Evolutionary conservation across 176 grass and related monocot species (phyloP).

Genomic region (Calamus simplicifolius): DNA sequence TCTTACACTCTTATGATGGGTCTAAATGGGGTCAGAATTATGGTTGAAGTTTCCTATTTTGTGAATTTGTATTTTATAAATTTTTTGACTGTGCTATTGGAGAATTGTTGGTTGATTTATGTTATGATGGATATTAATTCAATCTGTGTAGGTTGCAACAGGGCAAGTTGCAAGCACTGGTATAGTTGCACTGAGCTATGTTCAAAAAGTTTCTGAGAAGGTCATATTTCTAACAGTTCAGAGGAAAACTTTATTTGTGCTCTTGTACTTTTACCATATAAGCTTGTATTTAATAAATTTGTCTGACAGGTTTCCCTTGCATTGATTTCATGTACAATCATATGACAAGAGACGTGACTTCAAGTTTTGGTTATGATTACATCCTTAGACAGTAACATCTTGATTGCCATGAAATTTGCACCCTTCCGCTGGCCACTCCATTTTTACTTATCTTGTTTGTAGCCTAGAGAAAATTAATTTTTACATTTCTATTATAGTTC

Average conservation of each 20-base stretch:
- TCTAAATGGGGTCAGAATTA: too few relatives aligned
- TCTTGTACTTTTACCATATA: slow-evolving; percentile 2
- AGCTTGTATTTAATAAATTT: too few relatives aligned
- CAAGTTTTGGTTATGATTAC: slow-evolving; percentile 96
- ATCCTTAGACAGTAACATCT: slow-evolving; percentile 80
- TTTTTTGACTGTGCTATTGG: too few relatives aligned
- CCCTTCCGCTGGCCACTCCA: background rate
- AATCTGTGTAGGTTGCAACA: slow-evolving; percentile 62
- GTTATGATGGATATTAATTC: background rate
- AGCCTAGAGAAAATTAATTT: too few relatives aligned
- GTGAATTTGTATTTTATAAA: too few relatives aligned
- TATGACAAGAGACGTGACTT: slow-evolving; percentile 81
- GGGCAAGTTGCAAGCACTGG: slow-evolving; percentile 90
- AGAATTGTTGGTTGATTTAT: too few relatives aligned
- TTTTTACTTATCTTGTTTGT: background rate
- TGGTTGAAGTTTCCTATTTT: too few relatives aligned
- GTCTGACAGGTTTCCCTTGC: slow-evolving; percentile 78
- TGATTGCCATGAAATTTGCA: background rate
- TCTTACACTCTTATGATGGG: too few relatives aligned
- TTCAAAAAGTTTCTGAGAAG: slow-evolving; percentile 98
- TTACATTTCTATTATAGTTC: too few relatives aligned
- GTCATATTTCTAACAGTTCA: slow-evolving; percentile 26
- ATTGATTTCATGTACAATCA: slow-evolving; percentile 99
- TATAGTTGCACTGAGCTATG: slow-evolving; percentile 92
- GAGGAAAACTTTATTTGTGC: background rate